A percentile compares a stretch with the other conserved stretches of the same genome.
phyloP scores from a whole-genome alignment of 116 monocot genomes.

The Dioscorea cayenensis region DNA sequence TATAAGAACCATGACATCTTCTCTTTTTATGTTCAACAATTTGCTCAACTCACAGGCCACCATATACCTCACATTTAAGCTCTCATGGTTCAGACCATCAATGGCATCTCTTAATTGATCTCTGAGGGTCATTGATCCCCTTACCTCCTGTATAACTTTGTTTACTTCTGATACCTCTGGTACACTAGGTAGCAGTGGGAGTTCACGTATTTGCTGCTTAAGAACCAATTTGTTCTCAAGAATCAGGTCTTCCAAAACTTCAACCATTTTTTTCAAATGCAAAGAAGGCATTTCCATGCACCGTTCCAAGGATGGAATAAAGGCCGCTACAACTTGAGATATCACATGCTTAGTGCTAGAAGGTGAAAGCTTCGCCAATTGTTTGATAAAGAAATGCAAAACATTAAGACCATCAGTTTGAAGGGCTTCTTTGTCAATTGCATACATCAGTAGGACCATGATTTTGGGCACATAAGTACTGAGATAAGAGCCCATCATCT shows the following conservation, averaged over 20 bases:
- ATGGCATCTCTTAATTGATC: slow-evolving; percentile 79
- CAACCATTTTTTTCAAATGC: slow-evolving; percentile 60
- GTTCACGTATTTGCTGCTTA: slow-evolving; percentile 78
- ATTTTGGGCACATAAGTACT: slow-evolving; percentile 88
- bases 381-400: slow-evolving; percentile 76
- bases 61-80: slow-evolving; percentile 97
- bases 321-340: slow-evolving; percentile 88
- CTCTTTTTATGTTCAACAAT: slow-evolving; percentile 70
- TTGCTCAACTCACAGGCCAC: slow-evolving; percentile 87
- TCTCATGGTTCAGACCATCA: slow-evolving; percentile 91
- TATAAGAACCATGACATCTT: slow-evolving; percentile 71
- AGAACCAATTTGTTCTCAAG: slow-evolving; percentile 49
- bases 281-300: slow-evolving; percentile 37
- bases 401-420: slow-evolving; percentile 67
- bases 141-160: slow-evolving; percentile 72
- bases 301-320: slow-evolving; percentile 81
- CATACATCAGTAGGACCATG: slow-evolving; percentile 86
- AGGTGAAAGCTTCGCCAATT: slow-evolving; percentile 68
- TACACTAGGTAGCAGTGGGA: slow-evolving; percentile 80
- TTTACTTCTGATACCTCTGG: slow-evolving; percentile 72
- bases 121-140: slow-evolving; percentile 77
- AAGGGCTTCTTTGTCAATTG: slow-evolving; percentile 86
- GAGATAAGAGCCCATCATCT: slow-evolving; percentile 93
- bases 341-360: slow-evolving; percentile 83
- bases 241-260: slow-evolving; percentile 71